Percentiles rank a stretch among this genome's conserved stretches.
Conservation (phyloP, 2,329 filamentous ascomycete genomes). For the Fusarium mexicanum region DNA sequence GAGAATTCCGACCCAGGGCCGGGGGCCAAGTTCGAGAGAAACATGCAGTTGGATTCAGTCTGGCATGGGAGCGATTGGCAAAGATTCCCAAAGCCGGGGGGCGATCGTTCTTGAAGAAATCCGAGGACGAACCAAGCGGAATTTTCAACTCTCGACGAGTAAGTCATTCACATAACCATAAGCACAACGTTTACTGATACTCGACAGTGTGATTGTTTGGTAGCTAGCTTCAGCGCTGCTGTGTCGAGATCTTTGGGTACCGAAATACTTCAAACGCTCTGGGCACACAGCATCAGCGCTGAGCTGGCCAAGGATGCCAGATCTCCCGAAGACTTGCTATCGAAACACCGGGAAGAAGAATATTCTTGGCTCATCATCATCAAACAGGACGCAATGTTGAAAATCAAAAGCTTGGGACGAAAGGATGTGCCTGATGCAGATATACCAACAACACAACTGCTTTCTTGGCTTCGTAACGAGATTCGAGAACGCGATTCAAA, state of each 20-base stretch:
- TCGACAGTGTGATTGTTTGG: conserved; percentile 81
- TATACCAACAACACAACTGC: conserved; percentile 75
- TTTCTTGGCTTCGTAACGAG: conserved; percentile 83
- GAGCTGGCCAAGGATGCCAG: conserved; percentile 85
- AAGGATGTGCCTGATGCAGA: conserved; percentile 82
- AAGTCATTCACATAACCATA: conserved; percentile 46
- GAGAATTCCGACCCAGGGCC: conserved; percentile 79
- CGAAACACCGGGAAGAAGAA: conserved; percentile 78
- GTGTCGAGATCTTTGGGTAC: conserved; percentile 80
- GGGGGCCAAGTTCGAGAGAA: conserved; percentile 70
- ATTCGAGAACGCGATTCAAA: conserved; percentile 80
- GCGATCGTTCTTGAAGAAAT: conserved; percentile 74
- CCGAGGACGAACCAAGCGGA: conserved; percentile 67
- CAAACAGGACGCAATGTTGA: conserved; percentile 79
- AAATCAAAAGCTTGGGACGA: conserved; percentile 79
- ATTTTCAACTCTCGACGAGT: conserved; percentile 72
- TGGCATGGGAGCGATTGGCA: conserved; percentile 86
- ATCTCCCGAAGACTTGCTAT: conserved; percentile 81
- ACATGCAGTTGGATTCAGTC: conserved; percentile 91
- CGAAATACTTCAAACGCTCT: conserved; percentile 80
- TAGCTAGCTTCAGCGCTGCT: conserved; percentile 85
- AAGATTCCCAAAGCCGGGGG: conserved; percentile 67
- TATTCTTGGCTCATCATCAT: conserved; percentile 91
- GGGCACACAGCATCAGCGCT: conserved; percentile 85
- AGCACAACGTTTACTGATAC: not conserved